phyloP scores from a whole-genome alignment of 192 early-diverging fungal genomes.

The Radiomyces spectabilis region DNA sequence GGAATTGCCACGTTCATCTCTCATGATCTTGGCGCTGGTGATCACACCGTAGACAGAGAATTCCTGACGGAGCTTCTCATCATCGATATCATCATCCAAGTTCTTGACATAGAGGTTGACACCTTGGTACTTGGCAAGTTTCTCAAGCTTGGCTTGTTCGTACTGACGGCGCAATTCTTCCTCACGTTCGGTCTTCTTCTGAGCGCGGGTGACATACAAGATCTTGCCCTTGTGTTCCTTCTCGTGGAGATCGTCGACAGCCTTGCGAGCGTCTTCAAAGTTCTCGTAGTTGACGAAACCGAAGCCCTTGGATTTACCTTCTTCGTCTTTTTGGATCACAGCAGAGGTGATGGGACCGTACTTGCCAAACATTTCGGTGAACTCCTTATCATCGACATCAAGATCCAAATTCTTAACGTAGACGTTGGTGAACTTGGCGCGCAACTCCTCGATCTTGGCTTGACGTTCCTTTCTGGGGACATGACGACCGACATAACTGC shows the following conservation, averaged over 20 bases:
- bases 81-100: slow-evolving; percentile 93
- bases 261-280: slow-evolving; percentile 82
- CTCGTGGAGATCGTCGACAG: slow-evolving; percentile 91
- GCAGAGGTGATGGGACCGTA: slow-evolving; percentile 84
- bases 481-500: slow-evolving; percentile 82
- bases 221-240: slow-evolving; percentile 85
- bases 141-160: slow-evolving; percentile 92
- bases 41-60: slow-evolving; percentile 94
- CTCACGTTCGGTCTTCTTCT: slow-evolving; percentile 97
- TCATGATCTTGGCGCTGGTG: slow-evolving; percentile 97
- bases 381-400: slow-evolving; percentile 72
- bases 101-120: slow-evolving; percentile 99
- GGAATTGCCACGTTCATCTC: slow-evolving; percentile 80
- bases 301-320: slow-evolving; percentile 85
- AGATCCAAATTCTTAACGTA: slow-evolving; percentile 94
- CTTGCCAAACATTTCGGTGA: slow-evolving; percentile 67
- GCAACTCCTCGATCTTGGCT: slow-evolving; percentile 81
- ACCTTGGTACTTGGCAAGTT: slow-evolving; percentile 97
- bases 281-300: slow-evolving; percentile 96
- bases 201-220: slow-evolving; percentile 93
- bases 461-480: slow-evolving; percentile 88
- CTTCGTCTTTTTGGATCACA: slow-evolving; percentile 66
- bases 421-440: slow-evolving; percentile 94
- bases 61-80: slow-evolving; percentile 93
- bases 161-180: slow-evolving; percentile 94